Percentiles rank a stretch among this genome's conserved stretches.
Evolutionary conservation across 1,284 basidiomycete species (phyloP).

Genomic region (Leucoagaricus sp.): DNA sequence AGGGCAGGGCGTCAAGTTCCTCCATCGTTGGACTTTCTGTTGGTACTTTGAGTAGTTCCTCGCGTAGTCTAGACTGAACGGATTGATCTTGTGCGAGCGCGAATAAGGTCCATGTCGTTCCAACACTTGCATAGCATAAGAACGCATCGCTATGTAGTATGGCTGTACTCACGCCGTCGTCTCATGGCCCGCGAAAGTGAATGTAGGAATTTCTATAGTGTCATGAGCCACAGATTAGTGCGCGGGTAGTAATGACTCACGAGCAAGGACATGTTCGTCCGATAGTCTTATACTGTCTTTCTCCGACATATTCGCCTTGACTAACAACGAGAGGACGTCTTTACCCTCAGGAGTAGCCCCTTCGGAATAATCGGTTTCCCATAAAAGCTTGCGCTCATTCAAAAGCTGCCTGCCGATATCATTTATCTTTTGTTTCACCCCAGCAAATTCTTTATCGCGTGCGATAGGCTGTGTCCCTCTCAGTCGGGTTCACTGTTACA

Average conservation of each 20-base stretch:
- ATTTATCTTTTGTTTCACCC: slow-evolving; percentile 31
- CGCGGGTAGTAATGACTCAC: slow-evolving; percentile 46
- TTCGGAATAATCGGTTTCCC: slow-evolving; percentile 23
- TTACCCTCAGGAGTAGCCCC: slow-evolving; percentile 35
- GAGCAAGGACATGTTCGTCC: slow-evolving; percentile 77
- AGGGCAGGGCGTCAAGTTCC: slow-evolving; percentile 55
- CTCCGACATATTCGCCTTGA: slow-evolving; percentile 66
- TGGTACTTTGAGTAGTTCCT: slow-evolving; percentile 56
- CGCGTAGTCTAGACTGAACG: slow-evolving; percentile 68
- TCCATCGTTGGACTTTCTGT: slow-evolving; percentile 62
- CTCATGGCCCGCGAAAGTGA: slow-evolving; percentile 75
- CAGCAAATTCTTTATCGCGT: slow-evolving; percentile 24
- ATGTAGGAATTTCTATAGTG: slow-evolving; percentile 60
- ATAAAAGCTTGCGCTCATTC: slow-evolving; percentile 41
- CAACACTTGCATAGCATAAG: slow-evolving; percentile 35
- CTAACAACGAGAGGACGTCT: slow-evolving; percentile 56
- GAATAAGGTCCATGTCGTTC: slow-evolving; percentile 63
- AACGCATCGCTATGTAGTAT: slow-evolving; percentile 39
- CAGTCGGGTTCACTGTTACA: background rate
- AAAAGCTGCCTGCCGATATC: slow-evolving; percentile 51
- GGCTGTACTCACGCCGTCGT: slow-evolving; percentile 64
- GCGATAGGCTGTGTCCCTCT: slow-evolving; percentile 29
- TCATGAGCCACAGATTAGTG: slow-evolving; percentile 40
- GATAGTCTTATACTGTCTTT: slow-evolving; percentile 60
- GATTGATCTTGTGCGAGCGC: slow-evolving; percentile 59